phyloP scores from a whole-genome alignment of 805 yeast genomes.

The Kluyveromyces dobzhanskii region DNA sequence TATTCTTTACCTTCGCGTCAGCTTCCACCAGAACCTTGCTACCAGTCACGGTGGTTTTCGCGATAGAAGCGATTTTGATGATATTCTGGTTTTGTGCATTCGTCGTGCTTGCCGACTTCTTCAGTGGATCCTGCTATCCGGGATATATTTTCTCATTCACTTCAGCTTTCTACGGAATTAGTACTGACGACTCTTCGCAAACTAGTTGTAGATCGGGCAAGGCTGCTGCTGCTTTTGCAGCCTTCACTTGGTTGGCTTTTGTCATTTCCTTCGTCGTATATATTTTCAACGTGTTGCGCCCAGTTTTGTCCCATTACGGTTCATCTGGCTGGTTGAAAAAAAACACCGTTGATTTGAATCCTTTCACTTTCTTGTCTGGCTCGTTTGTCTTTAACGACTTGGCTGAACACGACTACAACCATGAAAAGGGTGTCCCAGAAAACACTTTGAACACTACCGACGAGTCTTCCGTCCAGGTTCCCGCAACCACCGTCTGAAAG shows the following conservation, averaged over 20 bases:
- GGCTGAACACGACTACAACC: not conserved
- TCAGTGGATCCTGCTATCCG: slow-evolving; percentile 9
- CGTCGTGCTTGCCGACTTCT: slow-evolving; percentile 25
- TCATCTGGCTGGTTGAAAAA: slow-evolving; percentile 17
- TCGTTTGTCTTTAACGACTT: slow-evolving; percentile 4
- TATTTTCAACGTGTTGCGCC: slow-evolving; percentile 24
- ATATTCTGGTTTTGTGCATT: slow-evolving; percentile 30
- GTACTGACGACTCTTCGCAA: slow-evolving; percentile 15
- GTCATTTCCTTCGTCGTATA: slow-evolving; percentile 19
- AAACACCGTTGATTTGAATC: slow-evolving; percentile 6
- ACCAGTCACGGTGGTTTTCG: slow-evolving; percentile 20
- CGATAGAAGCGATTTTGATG: slow-evolving; percentile 22
- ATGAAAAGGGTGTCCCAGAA: not conserved
- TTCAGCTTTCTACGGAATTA: slow-evolving; percentile 3
- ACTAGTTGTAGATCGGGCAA: slow-evolving; percentile 23
- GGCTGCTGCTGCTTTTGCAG: slow-evolving; percentile 30
- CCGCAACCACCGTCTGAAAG: not conserved
- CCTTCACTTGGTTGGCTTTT: slow-evolving; percentile 23
- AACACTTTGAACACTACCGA: not conserved
- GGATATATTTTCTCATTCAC: slow-evolving; percentile 13
- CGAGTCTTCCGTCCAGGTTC: not conserved
- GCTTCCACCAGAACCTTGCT: slow-evolving; percentile 13
- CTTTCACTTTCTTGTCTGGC: slow-evolving; percentile 9
- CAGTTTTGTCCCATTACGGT: slow-evolving; percentile 15
- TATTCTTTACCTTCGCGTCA: slow-evolving; percentile 9